These are phyloP conservation scores for Pelargonium myrrhifolium DNA, from an alignment of 441 rosid species.

Conservation along the genomic window DNA sequence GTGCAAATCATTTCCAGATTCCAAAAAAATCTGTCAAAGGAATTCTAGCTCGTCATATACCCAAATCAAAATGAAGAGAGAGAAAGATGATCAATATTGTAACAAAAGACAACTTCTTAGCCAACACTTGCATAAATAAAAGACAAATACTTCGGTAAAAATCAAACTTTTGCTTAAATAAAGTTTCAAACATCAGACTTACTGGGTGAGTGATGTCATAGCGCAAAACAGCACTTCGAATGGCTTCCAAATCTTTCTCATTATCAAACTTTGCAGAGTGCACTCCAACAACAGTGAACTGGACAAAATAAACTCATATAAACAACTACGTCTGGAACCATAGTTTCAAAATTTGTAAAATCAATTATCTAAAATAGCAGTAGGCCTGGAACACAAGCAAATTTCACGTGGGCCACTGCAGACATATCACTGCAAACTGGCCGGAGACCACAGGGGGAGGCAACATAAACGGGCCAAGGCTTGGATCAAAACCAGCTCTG, in stretches of 20 bases:
- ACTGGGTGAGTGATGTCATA: conserved; percentile 85
- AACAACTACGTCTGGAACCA: conserved; percentile 4
- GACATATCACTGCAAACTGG: too few species aligned
- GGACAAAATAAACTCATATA: conserved; percentile 16
- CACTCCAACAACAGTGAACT: conserved; percentile 93
- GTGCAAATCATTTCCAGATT: neutral
- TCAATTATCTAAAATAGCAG: neutral
- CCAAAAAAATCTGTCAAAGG: neutral
- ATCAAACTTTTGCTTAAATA: conserved; percentile 8
- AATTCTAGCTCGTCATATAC: neutral
- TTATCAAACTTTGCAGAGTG: conserved; percentile 99
- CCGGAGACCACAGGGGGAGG: too few species aligned
- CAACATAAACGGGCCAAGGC: too few species aligned
- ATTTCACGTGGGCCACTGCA: neutral
- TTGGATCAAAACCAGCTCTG: too few species aligned
- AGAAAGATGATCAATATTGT: neutral
- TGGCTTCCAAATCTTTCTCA: conserved; percentile 92
- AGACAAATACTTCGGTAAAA: neutral
- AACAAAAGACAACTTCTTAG: neutral
- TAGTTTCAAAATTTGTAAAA: conserved; percentile 1
- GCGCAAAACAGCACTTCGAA: conserved; percentile 81
- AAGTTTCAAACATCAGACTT: conserved; percentile 24
- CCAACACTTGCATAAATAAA: conserved; percentile 4
- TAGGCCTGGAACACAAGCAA: conserved; percentile 1
- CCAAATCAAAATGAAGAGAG: neutral